Evolutionary conservation across 192 early-diverging fungal genomes (phyloP).

Genomic region (Podila verticillata): DNA sequence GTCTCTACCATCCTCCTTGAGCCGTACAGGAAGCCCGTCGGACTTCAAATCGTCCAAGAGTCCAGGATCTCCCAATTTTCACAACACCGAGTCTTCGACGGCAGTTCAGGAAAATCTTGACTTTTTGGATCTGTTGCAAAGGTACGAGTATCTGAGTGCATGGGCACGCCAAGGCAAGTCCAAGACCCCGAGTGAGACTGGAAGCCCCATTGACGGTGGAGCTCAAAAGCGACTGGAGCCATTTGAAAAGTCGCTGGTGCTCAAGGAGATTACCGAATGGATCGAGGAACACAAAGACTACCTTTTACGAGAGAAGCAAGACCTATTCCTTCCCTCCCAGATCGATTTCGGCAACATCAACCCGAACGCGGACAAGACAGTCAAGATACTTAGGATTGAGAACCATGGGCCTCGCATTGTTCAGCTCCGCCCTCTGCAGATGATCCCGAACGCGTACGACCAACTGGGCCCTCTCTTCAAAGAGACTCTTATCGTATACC

Average conservation of each 20-base stretch:
- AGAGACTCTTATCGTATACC: conserved; percentile 29
- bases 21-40: conserved; percentile 29
- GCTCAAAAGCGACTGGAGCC: conserved; percentile 36
- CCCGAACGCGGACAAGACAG: conserved; percentile 22
- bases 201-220: conserved; percentile 36
- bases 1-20: conserved; percentile 20
- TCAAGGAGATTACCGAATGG: conserved; percentile 47
- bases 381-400: conserved; percentile 40
- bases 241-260: conserved; percentile 37
- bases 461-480: conserved; percentile 19
- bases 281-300: conserved; percentile 44
- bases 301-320: conserved; percentile 26
- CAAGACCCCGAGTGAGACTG: conserved; percentile 26
- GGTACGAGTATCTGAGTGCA: conserved; percentile 40
- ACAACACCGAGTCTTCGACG: conserved; percentile 19
- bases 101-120: conserved; percentile 42
- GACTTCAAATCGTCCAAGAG: conserved; percentile 32
- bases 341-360: conserved; percentile 47
- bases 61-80: conserved; percentile 25
- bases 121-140: conserved; percentile 38
- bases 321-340: conserved; percentile 27
- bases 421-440: conserved; percentile 33
- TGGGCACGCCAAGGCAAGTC: conserved; percentile 45
- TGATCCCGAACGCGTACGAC: conserved; percentile 37
- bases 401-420: conserved; percentile 33